These are phyloP conservation scores for Acer saccharum DNA, from an alignment of 345 rosid species.

Conservation along the genomic window DNA sequence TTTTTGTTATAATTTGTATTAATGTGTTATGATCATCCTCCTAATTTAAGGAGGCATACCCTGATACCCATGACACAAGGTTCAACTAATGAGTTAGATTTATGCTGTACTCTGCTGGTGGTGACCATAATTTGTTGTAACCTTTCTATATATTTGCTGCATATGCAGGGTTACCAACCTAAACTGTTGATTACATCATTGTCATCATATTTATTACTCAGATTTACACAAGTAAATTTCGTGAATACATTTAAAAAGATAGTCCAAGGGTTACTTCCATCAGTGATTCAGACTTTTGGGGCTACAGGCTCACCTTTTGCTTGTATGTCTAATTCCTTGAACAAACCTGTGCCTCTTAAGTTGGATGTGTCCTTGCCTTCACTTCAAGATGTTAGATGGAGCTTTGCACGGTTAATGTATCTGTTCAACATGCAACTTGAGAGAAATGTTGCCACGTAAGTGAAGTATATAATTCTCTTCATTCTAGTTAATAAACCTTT, in stretches of 20 bases:
- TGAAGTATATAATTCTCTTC: conserved; percentile 21
- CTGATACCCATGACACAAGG: not conserved
- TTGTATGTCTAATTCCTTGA: conserved; percentile 76
- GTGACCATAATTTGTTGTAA: conserved; percentile 3
- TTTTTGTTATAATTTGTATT: not conserved
- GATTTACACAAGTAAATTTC: conserved; percentile 32
- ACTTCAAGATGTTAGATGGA: conserved; percentile 71
- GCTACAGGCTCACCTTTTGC: conserved; percentile 56
- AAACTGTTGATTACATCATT: conserved; percentile 43
- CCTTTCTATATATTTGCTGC: conserved; percentile 24
- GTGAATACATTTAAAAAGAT: conserved; percentile 34
- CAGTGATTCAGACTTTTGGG: conserved; percentile 36
- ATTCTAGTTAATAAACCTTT: conserved; percentile 6
- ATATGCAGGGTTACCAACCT: conserved; percentile 52
- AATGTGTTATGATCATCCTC: not conserved
- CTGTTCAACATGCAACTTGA: conserved; percentile 87
- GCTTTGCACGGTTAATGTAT: conserved; percentile 66
- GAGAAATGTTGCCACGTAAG: conserved; percentile 93
- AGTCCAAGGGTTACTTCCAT: conserved; percentile 40
- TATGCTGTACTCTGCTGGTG: conserved; percentile 10
- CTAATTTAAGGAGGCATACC: conserved; percentile 7
- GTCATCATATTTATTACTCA: conserved; percentile 46
- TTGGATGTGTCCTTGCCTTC: conserved; percentile 79
- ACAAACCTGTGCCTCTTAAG: conserved; percentile 75
- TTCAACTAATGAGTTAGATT: not conserved